Conservation (phyloP, 176 grass and related monocot genomes). For the Bonia amplexicaulis region DNA sequence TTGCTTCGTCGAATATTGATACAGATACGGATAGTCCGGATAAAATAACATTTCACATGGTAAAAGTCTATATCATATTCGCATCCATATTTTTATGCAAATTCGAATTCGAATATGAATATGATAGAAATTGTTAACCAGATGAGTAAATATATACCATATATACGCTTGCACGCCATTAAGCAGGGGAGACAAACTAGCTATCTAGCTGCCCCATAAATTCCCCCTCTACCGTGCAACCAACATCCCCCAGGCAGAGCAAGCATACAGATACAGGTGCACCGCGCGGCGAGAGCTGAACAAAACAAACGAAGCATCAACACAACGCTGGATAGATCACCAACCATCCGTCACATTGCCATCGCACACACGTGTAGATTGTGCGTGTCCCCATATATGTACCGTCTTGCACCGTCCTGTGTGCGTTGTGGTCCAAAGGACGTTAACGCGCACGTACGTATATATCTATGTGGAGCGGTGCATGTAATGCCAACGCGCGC, state of each 20-base stretch:
- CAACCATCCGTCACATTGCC: background rate
- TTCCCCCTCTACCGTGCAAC: background rate
- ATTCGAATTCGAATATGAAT: too few relatives aligned
- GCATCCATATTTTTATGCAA: too few relatives aligned
- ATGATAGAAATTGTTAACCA: too few relatives aligned
- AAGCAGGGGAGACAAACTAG: background rate
- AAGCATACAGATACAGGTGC: background rate
- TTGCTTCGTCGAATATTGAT: too few relatives aligned
- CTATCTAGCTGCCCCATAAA: background rate
- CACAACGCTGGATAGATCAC: background rate
- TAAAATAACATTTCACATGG: too few relatives aligned
- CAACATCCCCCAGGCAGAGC: background rate
- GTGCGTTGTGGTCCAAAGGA: background rate
- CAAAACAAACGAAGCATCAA: background rate
- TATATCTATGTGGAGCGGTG: background rate
- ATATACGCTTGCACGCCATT: background rate
- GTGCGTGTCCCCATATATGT: background rate
- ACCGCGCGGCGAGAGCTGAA: background rate
- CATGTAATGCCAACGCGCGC: background rate
- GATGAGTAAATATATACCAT: too few relatives aligned
- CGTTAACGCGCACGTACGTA: background rate
- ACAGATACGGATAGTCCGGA: too few relatives aligned
- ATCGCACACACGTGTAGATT: background rate
- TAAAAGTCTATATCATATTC: too few relatives aligned
- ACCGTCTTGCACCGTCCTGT: background rate